Evolutionary conservation across 352 stramenopile genomes (phyloP), one percentile per base, ranked within the genome.

Genomic region (Phytophthora sansomeana): DNA sequence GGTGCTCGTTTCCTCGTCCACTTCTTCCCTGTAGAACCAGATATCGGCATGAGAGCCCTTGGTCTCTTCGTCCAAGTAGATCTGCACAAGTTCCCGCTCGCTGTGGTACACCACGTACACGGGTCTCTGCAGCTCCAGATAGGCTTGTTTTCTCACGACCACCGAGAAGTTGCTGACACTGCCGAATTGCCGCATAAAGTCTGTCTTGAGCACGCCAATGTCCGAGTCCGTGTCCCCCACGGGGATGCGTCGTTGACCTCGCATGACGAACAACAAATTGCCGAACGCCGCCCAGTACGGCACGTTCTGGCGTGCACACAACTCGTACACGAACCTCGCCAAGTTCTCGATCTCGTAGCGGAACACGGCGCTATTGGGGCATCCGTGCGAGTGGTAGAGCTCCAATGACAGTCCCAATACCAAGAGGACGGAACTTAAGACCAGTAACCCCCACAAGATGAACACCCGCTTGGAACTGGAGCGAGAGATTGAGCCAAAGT

Each of bases 211-310:
- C 17, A 93, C 69, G n/a, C 76, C 78, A 54, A 93, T 81, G 67
- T 92, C 85, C 63, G 85, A 91, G 74, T 93, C 83, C 10, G 85
- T 92, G 71, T 93, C 85, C 33, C 82, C 83, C 51, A 83, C 80
- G 9, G 85, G 85, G 54, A 93, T 92, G 36, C 75, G 73, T 6
- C 60, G 68, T 44, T 90, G 48, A n/a, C 74, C 72, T 39, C 85
- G 80, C 63, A 93, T 74, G 8, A 93, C 83, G 42, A 93, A 93
- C 17, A 93, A 64, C 47, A 90, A 58, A 42, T 90, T 92, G 58
- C 85, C 85, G 64, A 92, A 92, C 44, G 82, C 76, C 43, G 78
- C 63, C 85, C 85, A 93, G 57, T 87, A 93, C 28, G 80, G 72
- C 57, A 92, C 57, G 4, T 75, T 29, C 36, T 88, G 68, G 8